Evolutionary conservation across 306 rosid species (phyloP), one percentile per base, ranked within the genome.

Genomic region (Malus asiatica): DNA sequence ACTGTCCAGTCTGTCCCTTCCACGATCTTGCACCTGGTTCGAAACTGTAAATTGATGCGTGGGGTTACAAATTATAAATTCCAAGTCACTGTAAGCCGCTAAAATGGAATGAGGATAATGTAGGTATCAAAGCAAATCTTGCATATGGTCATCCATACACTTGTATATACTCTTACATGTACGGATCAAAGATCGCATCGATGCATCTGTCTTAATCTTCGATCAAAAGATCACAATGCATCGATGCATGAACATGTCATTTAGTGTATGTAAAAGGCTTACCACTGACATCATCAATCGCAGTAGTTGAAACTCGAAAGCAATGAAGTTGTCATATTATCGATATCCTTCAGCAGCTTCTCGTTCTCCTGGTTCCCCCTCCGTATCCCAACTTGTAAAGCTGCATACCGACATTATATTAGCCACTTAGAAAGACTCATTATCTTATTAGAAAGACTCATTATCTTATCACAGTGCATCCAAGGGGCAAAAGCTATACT

Each of bases 301-400:
- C 89, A 63, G 83, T 77, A 64, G 86, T 78, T 18, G 55, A 48
- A 48, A 48, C 55, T 48, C 78, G 92, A 85, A 80, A 84, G 84
- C 77, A 87, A 77, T 35, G 87, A 71, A 68, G 78, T 76, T 86
- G 84, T 88, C 82, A 88, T 70, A 32, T 75, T 81, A 81, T 81
- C 77, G 62, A 90, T 90, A 35, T 90, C 92, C 77, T 84, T 77
- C 4, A 87, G 85, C 82, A 90, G 58, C 79, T 75, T 90, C 78
- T 85, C 82, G 62, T 92, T 90, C 81, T 92, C 90, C 84, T 76
- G 72, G 48, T 70, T 85, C 75, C 68, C 82, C 52, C 81, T 68
- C 68, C 63, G 84, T 74, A 88, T 84, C 70, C 84, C 88, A 22
- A 61, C 78, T 76, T 88, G 88, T 78, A 90, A 79, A 78, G 83